phyloP scores from a whole-genome alignment of 1,139 yeast genomes.

The Geotrichum carabidarum region DNA sequence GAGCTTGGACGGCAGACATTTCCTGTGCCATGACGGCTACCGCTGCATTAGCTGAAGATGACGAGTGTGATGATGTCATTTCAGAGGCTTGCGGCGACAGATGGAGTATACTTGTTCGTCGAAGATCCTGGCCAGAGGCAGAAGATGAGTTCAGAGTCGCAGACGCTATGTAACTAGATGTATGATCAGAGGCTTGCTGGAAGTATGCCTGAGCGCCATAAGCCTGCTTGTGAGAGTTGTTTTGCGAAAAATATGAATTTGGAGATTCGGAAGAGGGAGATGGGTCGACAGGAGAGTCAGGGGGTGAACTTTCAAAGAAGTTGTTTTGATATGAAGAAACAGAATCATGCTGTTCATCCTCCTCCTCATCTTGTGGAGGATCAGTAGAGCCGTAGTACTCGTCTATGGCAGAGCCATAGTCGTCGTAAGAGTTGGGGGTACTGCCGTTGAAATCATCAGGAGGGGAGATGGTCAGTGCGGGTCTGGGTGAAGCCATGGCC shows the following conservation, averaged over 20 bases:
- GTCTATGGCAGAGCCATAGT: slow-evolving; percentile 12
- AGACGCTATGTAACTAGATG: not conserved
- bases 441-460: not conserved
- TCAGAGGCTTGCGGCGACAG: not conserved
- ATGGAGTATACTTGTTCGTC: not conserved
- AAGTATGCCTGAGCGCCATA: not conserved
- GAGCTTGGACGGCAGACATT: slow-evolving; percentile 43
- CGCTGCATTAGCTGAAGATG: slow-evolving; percentile 27
- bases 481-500: not conserved
- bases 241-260: not conserved
- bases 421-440: slow-evolving; percentile 4
- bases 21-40: slow-evolving; percentile 48
- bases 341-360: too few relatives aligned
- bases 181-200: not conserved
- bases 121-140: not conserved
- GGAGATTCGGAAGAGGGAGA: not conserved
- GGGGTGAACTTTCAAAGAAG: slow-evolving; percentile 1
- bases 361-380: not conserved
- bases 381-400: slow-evolving; percentile 10
- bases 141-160: not conserved
- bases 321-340: not conserved
- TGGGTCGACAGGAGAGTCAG: not conserved
- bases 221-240: not conserved
- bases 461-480: not conserved
- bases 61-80: not conserved